These are phyloP conservation scores for Blastobotrys peoriensis DNA, from an alignment of 805 yeast species.

Conservation along the genomic window DNA sequence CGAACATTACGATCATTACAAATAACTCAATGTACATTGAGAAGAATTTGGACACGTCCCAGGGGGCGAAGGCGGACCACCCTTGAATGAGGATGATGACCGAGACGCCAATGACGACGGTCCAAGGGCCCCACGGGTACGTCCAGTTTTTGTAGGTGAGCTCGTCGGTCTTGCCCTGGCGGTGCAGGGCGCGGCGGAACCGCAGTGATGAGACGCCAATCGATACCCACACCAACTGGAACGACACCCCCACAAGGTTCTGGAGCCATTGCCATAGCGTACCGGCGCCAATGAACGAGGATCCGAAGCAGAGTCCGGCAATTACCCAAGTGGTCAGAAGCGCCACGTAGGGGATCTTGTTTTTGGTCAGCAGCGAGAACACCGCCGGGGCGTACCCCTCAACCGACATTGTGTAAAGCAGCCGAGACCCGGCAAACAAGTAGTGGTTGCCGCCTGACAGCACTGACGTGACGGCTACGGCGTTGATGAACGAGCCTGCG, in stretches of 20 bases:
- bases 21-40: constrained; percentile 61
- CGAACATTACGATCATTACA: constrained; percentile 45
- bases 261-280: constrained; percentile 51
- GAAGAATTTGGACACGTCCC: constrained; percentile 60
- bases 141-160: constrained; percentile 46
- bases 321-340: constrained; percentile 44
- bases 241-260: constrained; percentile 56
- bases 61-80: constrained; percentile 58
- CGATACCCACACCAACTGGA: constrained; percentile 57
- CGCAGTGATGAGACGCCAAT: constrained; percentile 50
- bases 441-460: constrained; percentile 63
- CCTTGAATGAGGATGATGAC: constrained; percentile 56
- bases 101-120: constrained; percentile 42
- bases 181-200: constrained; percentile 42
- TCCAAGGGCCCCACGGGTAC: constrained; percentile 45
- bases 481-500: constrained; percentile 49
- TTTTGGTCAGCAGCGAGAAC: constrained; percentile 40
- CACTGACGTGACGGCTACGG: constrained; percentile 55
- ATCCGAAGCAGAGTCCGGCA: constrained; percentile 56
- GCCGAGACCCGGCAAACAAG: constrained; percentile 58
- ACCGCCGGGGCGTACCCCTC: constrained; percentile 55
- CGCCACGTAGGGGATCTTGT: constrained; percentile 49
- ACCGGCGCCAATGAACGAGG: constrained; percentile 48
- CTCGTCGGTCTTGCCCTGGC: constrained; percentile 36
- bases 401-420: constrained; percentile 52